A percentile compares a stretch with the other conserved stretches of the same genome.
These are phyloP conservation scores for Chloropicon primus DNA, from an alignment of 139 green algal genomes.

Conservation along the genomic window DNA sequence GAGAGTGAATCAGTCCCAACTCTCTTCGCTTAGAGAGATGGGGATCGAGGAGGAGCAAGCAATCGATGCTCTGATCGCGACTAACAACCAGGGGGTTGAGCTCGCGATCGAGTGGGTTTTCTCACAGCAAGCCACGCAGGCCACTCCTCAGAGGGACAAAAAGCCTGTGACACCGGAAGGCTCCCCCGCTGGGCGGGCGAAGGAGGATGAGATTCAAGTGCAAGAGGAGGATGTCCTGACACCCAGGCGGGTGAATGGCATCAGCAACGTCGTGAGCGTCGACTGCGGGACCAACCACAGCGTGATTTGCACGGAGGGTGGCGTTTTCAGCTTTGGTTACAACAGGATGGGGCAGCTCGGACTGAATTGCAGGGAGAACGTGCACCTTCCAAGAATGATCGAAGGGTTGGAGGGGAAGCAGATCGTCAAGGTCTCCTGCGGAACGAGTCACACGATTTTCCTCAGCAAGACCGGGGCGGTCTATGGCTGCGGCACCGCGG, in stretches of 20 bases:
- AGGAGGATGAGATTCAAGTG: background rate
- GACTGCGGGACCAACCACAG: conserved; percentile 38
- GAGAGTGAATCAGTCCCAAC: background rate
- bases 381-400: conserved; percentile 22
- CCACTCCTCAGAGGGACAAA: too few species aligned
- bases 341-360: conserved; percentile 50
- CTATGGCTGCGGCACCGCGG: conserved; percentile 43
- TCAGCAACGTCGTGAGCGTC: background rate
- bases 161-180: too few species aligned
- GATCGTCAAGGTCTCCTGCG: conserved; percentile 39
- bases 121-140: background rate
- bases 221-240: background rate
- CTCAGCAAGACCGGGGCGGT: conserved; percentile 43
- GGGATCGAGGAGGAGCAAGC: background rate
- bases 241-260: background rate
- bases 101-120: background rate
- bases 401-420: conserved; percentile 12
- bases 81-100: background rate
- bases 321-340: conserved; percentile 56
- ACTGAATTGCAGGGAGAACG: conserved; percentile 8
- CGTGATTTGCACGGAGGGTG: conserved; percentile 43
- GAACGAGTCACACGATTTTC: conserved; percentile 49
- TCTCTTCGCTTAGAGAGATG: background rate
- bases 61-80: background rate
- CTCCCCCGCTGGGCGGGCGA: too few species aligned